Evolutionary conservation across 2,329 filamentous ascomycete species (phyloP), one percentile per base, ranked within the genome.

Genomic region (Cladosporium sp.): DNA sequence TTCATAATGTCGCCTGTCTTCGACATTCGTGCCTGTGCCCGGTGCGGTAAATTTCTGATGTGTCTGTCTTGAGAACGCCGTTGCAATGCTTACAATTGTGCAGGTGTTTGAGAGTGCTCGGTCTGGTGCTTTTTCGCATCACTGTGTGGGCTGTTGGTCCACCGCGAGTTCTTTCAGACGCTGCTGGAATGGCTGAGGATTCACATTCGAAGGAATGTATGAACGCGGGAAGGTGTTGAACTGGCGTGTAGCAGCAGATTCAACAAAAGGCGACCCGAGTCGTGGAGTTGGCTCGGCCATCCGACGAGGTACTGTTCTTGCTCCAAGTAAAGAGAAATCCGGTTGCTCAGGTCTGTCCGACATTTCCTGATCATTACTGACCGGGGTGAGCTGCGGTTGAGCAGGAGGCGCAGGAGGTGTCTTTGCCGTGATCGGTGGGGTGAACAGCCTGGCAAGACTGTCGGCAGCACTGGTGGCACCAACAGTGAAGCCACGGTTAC

Each of bases 401-500:
- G 63, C 56, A 31, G 62, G 56, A 52, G 56, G 16, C 23, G 29
- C 57, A 7, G 64, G 29, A 26, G 62, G 62, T 0, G 59, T 40
- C 74, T 65, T 74, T 72, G 58, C 73, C 71, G 2, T 72, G 62
- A 33, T 35, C 1, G 81, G 81, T 7, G 84, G 84, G 4, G 81
- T 83, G 71, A 88, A 86, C 4, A 88, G 77, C 65, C 82, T 80
- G 53, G 85, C 80, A 37, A 88, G 78, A 62, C 83, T 80, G 61
- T 80, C 76, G 70, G 79, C 82, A 61, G 82, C 80, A 67, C 80
- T 81, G 66, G 86, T 82, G 62, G 86, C 84, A 59, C 86, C 84
- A 28, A 85, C 80, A 56, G 86, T 89, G 71, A 87, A 88, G 64
- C 87, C 87, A 52, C 87, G 84, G 70, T 83, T 87, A 49, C 87